Conservation (phyloP, 2,329 filamentous ascomycete genomes). For the Aspergillus glaucus region DNA sequence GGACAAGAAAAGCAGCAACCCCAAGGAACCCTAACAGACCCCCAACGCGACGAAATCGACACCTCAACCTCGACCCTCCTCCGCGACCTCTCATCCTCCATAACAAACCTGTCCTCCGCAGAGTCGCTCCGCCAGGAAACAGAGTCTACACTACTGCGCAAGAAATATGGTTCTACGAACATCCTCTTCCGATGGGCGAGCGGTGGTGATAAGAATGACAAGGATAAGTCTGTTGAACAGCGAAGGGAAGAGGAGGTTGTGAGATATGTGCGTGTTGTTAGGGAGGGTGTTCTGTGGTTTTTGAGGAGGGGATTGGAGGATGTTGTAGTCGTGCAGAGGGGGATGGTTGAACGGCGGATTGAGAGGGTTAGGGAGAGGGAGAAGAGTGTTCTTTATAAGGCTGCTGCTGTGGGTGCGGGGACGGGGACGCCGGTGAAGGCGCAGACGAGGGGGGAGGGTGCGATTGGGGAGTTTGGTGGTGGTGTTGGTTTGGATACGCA, state of each 20-base stretch:
- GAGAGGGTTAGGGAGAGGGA: slow-evolving; percentile 82
- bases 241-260: slow-evolving; percentile 63
- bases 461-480: slow-evolving; percentile 10
- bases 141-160: slow-evolving; percentile 61
- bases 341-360: slow-evolving; percentile 88
- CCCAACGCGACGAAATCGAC: slow-evolving; percentile 80
- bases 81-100: slow-evolving; percentile 75
- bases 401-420: slow-evolving; percentile 18
- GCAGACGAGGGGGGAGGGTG: slow-evolving; percentile 9
- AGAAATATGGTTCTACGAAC: slow-evolving; percentile 55
- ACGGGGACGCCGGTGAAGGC: slow-evolving; percentile 1
- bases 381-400: slow-evolving; percentile 74
- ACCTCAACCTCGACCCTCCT: slow-evolving; percentile 79
- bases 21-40: slow-evolving; percentile 55
- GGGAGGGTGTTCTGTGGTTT: slow-evolving; percentile 80
- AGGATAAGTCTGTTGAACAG: slow-evolving; percentile 60
- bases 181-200: slow-evolving; percentile 61
- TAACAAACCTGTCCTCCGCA: slow-evolving; percentile 71
- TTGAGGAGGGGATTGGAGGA: slow-evolving; percentile 68
- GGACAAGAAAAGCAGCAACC: slow-evolving; percentile 20
- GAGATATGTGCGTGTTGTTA: slow-evolving; percentile 60
- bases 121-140: slow-evolving; percentile 77
- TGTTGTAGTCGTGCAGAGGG: slow-evolving; percentile 70
- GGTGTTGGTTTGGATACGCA: slow-evolving; percentile 22
- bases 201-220: slow-evolving; percentile 34